These are phyloP conservation scores for Hansenula sp. DNA, from an alignment of 1,139 yeast species.

Conservation along the genomic window DNA sequence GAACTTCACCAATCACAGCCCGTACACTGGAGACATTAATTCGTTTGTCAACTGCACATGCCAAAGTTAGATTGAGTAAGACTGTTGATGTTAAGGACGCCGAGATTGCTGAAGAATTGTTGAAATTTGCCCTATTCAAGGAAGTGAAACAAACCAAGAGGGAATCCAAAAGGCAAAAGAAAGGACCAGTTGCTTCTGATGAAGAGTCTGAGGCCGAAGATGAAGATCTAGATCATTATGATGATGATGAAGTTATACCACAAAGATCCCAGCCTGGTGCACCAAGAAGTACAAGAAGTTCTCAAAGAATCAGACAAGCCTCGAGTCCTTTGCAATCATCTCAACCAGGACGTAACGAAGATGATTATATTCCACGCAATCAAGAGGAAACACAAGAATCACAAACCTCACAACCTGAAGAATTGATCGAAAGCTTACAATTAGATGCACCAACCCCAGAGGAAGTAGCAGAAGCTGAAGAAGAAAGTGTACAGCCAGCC, in stretches of 20 bases:
- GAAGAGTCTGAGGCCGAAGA: constrained; percentile 28
- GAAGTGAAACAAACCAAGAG: constrained; percentile 47
- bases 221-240: constrained; percentile 14
- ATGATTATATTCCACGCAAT: constrained; percentile 18
- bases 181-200: constrained; percentile 3
- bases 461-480: constrained; percentile 6
- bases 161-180: constrained; percentile 22
- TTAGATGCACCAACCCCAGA: neutral
- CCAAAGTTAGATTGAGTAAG: constrained; percentile 82
- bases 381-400: constrained; percentile 19
- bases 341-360: constrained; percentile 18
- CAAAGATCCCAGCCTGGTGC: constrained; percentile 19
- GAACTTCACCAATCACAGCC: constrained; percentile 95
- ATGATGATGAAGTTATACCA: constrained; percentile 18
- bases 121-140: constrained; percentile 83
- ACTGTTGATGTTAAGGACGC: constrained; percentile 79
- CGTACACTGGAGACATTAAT: constrained; percentile 96
- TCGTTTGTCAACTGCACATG: constrained; percentile 96
- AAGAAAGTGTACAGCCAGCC: constrained; percentile 22
- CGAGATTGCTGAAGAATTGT: constrained; percentile 76
- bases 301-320: constrained; percentile 23
- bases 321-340: constrained; percentile 23
- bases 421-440: constrained; percentile 21
- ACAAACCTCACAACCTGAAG: constrained; percentile 25
- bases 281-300: constrained; percentile 13